Base-by-base conservation (phyloP, 1,284 basidiomycete genomes). In the Leccinum pachyderme region DNA sequence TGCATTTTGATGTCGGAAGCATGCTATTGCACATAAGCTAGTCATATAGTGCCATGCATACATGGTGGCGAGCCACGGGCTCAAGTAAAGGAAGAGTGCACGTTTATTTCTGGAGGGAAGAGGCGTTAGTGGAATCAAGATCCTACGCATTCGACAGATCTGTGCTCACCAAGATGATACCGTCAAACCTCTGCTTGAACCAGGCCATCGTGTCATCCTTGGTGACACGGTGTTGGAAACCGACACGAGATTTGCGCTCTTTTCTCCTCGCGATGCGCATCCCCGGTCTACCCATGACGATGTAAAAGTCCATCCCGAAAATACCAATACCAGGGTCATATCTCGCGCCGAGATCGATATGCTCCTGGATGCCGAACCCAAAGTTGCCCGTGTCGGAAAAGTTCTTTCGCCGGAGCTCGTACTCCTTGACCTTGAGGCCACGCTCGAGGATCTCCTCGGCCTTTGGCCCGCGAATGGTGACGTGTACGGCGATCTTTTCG, bases 391-490 rank as follows among this genome's bases (percentile, higher is more conserved):
- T 97, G 76, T 93, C 91, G 68, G 93, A 95, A 81, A 98, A 98
- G 88, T 98, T 98, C 75, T 86, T 84, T 70, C 84, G 82, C 63
- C 82, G 79, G 75, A 99, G 81, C 81, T 99, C 96, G 84, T 99
- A 99, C 81, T 99, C 96, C 87, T 99, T 99, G 72, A 99, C 96
- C 81, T 98, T 99, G 73, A 99, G 84, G 52, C 95, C 96, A 72
- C 97, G 94, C 83, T 99, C 97, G 69, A 99, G 83, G 75, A 97
- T 98, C 79, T 99, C 96, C 85, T 99, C 96, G 52, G 96, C 96
- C 81, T 99, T 99, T 70, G 96, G 96, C 50, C 96, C 96, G 66
- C 96, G 94, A 80, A 99, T 97, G 73, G 96, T 99, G 73, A 99
- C 96, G 81, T 99, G 96, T 68, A 91, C 92, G 55, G 97, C 97